phyloP scores from a whole-genome alignment of 345 rosid genomes.

The Eucalyptus cloeziana region DNA sequence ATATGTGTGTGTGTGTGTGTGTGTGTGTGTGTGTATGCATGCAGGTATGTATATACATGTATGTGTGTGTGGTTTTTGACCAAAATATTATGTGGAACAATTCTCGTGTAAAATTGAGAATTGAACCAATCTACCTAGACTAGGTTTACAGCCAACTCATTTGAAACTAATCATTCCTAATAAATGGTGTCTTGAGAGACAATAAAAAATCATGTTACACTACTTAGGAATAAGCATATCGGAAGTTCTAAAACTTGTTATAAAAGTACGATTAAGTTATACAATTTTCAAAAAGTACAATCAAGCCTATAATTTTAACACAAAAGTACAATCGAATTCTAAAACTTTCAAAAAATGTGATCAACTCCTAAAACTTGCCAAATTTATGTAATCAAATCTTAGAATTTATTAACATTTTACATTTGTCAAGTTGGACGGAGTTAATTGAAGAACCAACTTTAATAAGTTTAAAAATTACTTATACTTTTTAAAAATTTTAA shows the following conservation, averaged over 20 bases:
- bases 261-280: fast-evolving
- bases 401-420: too few species aligned
- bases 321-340: fast-evolving
- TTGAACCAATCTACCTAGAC: background rate
- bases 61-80: background rate
- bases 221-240: fast-evolving
- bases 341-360: fast-evolving
- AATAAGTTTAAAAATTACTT: fast-evolving
- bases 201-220: fast-evolving
- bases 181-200: fast-evolving
- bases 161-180: fast-evolving
- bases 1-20: too few species aligned
- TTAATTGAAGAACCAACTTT: too few species aligned
- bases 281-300: too few species aligned
- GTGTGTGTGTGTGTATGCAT: too few species aligned
- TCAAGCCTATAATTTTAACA: fast-evolving
- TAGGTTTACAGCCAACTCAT: background rate
- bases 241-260: fast-evolving
- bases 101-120: fast-evolving
- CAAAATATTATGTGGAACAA: background rate
- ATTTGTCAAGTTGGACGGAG: too few species aligned
- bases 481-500: fast-evolving
- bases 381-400: too few species aligned
- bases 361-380: fast-evolving
- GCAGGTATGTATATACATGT: too few species aligned